These are phyloP conservation scores for Ophiostoma sp. DNA, from an alignment of 2,329 filamentous ascomycete species.

Conservation along the genomic window DNA sequence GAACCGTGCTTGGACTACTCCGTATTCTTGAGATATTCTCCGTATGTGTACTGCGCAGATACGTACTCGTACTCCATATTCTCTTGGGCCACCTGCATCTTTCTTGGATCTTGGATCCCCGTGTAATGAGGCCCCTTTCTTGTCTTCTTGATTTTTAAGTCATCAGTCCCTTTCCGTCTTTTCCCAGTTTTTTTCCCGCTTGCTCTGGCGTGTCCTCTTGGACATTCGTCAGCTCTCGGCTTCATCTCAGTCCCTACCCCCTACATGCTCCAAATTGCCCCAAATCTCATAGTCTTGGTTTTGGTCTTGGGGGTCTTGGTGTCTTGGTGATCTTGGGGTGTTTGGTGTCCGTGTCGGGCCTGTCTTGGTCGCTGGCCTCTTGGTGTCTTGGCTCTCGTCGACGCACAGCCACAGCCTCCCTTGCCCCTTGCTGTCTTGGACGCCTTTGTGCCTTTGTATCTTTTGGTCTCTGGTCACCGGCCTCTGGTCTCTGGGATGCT, in stretches of 20 bases:
- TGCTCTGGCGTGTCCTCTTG: not conserved
- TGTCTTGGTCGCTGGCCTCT: not conserved
- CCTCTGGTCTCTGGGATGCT: not conserved
- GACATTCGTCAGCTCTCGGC: not conserved
- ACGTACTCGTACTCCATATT: no score
- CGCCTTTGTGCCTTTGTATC: not conserved
- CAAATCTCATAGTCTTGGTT: conserved; percentile 11
- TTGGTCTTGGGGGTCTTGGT: not conserved
- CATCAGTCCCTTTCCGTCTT: no score
- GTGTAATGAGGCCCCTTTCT: no score
- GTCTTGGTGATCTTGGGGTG: not conserved
- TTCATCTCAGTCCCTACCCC: not conserved
- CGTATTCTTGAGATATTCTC: no score
- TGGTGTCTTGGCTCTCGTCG: not conserved
- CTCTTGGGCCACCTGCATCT: no score
- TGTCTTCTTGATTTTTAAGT: no score
- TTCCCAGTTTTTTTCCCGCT: no score
- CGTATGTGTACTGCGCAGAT: no score
- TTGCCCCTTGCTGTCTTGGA: not conserved
- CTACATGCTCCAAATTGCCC: not conserved
- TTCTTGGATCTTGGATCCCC: no score
- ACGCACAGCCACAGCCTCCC: not conserved
- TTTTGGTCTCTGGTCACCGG: not conserved
- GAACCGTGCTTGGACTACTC: no score
- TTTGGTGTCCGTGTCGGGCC: no score